phyloP scores from a whole-genome alignment of 2,329 filamentous ascomycete species.

The Fusarium sambucinum region DNA sequence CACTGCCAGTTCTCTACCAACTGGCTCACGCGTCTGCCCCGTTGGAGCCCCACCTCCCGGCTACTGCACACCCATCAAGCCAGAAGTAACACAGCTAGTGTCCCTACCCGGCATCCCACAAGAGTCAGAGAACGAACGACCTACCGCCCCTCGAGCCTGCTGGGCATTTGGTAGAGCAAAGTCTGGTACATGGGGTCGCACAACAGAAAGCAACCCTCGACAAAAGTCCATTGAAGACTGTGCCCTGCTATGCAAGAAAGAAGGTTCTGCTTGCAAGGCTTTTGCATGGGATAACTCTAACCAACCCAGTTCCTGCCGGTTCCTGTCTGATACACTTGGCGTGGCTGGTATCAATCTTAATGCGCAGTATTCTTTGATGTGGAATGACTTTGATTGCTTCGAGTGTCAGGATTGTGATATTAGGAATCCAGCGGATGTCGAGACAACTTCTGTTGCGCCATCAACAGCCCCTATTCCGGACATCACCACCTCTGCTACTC shows the following conservation, averaged over 20 bases:
- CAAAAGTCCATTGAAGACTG: slow-evolving; percentile 31
- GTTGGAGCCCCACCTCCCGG: slow-evolving; percentile 6
- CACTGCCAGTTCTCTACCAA: neutral
- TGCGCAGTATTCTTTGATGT: neutral
- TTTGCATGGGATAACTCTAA: slow-evolving; percentile 6
- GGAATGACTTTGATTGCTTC: slow-evolving; percentile 25
- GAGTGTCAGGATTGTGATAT: slow-evolving; percentile 14
- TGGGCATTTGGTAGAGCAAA: slow-evolving; percentile 17
- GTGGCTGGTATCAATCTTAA: neutral
- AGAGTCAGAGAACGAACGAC: neutral
- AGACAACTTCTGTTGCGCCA: neutral
- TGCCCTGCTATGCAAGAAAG: slow-evolving; percentile 7
- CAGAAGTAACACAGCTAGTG: neutral
- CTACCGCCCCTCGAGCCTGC: neutral
- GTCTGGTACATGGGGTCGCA: neutral
- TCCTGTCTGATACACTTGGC: neutral
- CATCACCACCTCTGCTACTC: neutral
- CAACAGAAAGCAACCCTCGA: neutral
- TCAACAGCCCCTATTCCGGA: neutral
- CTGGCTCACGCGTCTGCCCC: slow-evolving; percentile 8
- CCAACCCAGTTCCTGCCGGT: neutral
- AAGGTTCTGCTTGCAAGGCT: slow-evolving; percentile 10
- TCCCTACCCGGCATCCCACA: neutral
- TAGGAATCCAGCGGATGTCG: neutral
- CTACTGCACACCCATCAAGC: slow-evolving; percentile 6